Conservation (phyloP, 108 stramenopile species). For the Pseudonitzschia delicatissima region DNA sequence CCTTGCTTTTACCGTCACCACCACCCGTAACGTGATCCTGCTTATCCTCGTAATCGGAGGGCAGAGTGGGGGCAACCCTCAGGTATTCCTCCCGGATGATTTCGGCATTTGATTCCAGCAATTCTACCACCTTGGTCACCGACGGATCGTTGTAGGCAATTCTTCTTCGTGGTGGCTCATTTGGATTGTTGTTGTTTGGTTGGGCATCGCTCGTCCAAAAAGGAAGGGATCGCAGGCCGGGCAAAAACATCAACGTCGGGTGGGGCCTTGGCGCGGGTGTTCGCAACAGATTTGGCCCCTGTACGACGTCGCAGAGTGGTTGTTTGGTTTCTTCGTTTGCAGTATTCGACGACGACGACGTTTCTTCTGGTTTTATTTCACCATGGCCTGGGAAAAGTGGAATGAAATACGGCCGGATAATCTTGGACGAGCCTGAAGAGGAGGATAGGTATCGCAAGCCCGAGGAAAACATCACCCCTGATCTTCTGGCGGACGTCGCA, state of each 20-base stretch:
- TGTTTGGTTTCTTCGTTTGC: background rate
- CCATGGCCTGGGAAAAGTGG: background rate
- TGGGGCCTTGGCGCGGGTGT: conserved; percentile 70
- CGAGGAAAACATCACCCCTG: too few relatives aligned
- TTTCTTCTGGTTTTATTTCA: too few relatives aligned
- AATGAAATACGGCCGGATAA: background rate
- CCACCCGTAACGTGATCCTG: conserved; percentile 39
- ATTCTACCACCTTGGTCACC: conserved; percentile 54
- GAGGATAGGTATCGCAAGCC: too few relatives aligned
- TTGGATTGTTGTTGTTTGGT: background rate
- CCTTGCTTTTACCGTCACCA: conserved; percentile 1
- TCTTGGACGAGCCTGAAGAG: background rate
- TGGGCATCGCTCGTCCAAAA: conserved; percentile 54
- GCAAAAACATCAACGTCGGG: conserved; percentile 74
- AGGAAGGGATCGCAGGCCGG: conserved; percentile 66
- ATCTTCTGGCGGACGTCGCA: too few relatives aligned
- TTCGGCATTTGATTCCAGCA: conserved; percentile 54
- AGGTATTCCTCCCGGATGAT: conserved; percentile 70
- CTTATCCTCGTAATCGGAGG: conserved; percentile 55
- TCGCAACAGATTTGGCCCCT: conserved; percentile 74
- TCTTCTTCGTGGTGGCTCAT: conserved; percentile 19
- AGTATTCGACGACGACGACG: too few relatives aligned
- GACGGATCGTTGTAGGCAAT: conserved; percentile 81
- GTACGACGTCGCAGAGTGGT: conserved; percentile 49
- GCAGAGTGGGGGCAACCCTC: conserved; percentile 34